phyloP scores from a whole-genome alignment of 257 asterid species.

The Fraxinus anomala region DNA sequence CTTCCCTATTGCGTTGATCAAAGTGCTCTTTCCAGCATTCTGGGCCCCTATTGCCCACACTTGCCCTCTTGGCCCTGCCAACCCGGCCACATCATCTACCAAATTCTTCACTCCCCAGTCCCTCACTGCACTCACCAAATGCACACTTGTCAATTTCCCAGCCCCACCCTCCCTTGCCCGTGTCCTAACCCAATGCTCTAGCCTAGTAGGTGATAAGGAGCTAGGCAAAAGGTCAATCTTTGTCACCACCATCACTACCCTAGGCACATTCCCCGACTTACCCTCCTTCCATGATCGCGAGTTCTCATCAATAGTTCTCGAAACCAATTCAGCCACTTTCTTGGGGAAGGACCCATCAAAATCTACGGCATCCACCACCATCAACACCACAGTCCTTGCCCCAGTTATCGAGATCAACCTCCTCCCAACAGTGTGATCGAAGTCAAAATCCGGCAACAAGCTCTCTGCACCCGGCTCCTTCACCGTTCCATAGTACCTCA shows the following conservation, averaged over 20 bases:
- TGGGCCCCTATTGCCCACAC: constrained; percentile 96
- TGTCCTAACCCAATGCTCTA: constrained; percentile 87
- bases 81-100: constrained; percentile 66
- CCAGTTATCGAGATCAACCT: constrained; percentile 61
- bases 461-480: constrained; percentile 68
- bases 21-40: constrained; percentile 88
- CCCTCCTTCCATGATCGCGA: constrained; percentile 80
- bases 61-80: constrained; percentile 81
- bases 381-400: constrained; percentile 67
- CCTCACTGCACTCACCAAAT: constrained; percentile 80
- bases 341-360: constrained; percentile 91
- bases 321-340: constrained; percentile 64
- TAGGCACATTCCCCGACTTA: constrained; percentile 78
- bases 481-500: constrained; percentile 71
- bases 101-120: constrained; percentile 89
- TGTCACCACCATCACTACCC: constrained; percentile 73
- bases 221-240: constrained; percentile 90
- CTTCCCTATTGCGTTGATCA: constrained; percentile 77
- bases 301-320: constrained; percentile 64
- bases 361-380: constrained; percentile 88
- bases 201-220: constrained; percentile 69
- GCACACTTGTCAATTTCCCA: constrained; percentile 63
- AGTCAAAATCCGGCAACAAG: constrained; percentile 83
- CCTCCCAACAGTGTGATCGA: constrained; percentile 84
- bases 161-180: constrained; percentile 83